Conservation (phyloP, 305 asterid genomes). For the Salvia sclarea region DNA sequence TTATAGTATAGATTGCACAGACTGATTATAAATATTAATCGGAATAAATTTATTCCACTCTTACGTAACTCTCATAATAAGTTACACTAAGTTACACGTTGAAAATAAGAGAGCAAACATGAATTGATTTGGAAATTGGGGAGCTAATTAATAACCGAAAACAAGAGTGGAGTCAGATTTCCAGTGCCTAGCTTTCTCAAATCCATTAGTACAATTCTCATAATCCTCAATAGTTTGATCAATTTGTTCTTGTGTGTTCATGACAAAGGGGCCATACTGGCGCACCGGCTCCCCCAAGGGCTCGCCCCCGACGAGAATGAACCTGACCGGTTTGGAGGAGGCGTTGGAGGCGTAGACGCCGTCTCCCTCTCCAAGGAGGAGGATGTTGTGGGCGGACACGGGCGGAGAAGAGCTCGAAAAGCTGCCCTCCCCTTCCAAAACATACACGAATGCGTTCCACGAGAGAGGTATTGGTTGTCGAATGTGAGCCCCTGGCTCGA, state of each 20-base stretch:
- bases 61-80: too few species aligned
- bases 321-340: slow-evolving; percentile 53
- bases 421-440: slow-evolving; percentile 76
- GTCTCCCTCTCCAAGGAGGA: slow-evolving; percentile 66
- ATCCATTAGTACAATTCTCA: slow-evolving; percentile 71
- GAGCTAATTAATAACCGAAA: slow-evolving; percentile 36
- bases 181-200: slow-evolving; percentile 87
- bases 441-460: slow-evolving; percentile 81
- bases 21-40: too few species aligned
- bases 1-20: too few species aligned
- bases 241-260: slow-evolving; percentile 75
- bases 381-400: slow-evolving; percentile 52
- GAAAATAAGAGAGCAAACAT: too few species aligned
- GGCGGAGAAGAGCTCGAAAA: slow-evolving; percentile 58
- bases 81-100: too few species aligned
- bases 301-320: slow-evolving; percentile 74
- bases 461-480: slow-evolving; percentile 63
- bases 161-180: slow-evolving; percentile 50
- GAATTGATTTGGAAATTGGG: too few species aligned
- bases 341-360: slow-evolving; percentile 71
- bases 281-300: slow-evolving; percentile 81
- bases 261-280: slow-evolving; percentile 88
- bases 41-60: too few species aligned
- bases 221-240: slow-evolving; percentile 77
- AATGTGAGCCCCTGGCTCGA: slow-evolving; percentile 57